Conservation (phyloP, 2,329 filamentous ascomycete species). For the Verticillium nubilum region DNA sequence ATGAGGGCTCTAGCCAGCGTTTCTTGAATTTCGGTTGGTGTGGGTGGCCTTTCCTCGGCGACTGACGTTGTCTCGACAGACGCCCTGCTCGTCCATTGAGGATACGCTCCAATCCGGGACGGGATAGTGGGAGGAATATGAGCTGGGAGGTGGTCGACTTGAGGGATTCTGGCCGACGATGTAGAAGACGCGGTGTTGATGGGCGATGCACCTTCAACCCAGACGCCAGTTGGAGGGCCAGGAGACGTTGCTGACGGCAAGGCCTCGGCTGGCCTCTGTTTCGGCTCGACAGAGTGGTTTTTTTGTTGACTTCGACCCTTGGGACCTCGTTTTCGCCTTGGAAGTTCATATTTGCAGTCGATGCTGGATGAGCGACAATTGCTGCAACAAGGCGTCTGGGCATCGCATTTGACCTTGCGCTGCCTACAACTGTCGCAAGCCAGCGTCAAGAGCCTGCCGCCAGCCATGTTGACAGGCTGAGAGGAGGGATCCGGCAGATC, state of each 20-base stretch:
- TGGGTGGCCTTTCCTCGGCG: not conserved
- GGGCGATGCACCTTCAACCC: not conserved
- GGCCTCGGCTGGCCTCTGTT: not conserved
- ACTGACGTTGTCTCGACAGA: not conserved
- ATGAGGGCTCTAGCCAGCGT: not conserved
- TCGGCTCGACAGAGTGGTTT: not conserved
- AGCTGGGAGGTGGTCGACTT: not conserved
- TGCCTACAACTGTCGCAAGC: conserved; percentile 8
- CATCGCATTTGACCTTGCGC: conserved; percentile 8
- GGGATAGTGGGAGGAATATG: not conserved
- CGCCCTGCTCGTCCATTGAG: not conserved
- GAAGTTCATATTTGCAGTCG: not conserved
- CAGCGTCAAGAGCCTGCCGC: not conserved
- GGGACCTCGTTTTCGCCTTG: conserved; percentile 1
- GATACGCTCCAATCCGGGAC: not conserved
- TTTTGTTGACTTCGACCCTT: not conserved
- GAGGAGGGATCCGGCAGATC: not conserved
- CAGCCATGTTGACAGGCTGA: not conserved
- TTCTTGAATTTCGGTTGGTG: not conserved
- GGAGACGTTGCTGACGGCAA: not conserved
- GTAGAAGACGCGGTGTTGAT: not conserved
- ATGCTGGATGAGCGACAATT: not conserved
- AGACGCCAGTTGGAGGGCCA: not conserved
- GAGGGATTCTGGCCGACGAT: not conserved
- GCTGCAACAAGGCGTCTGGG: not conserved